These are phyloP conservation scores for bread wheat (Triticum aestivum) DNA, from an alignment of 176 grass and related monocot species.

Conservation along the genomic window IWGSC_CS_RefSeq_v2.1 NC_057810.1:207581071-207581570, in stretches of 20 bases:
- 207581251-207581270: neutral
- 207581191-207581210: neutral
- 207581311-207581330: too few species aligned
- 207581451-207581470: slow-evolving; percentile 63
- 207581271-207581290: too few species aligned
- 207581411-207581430: neutral
- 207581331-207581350: neutral
- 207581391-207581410: too few species aligned
- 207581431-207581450: slow-evolving; percentile 39
- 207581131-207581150: slow-evolving; percentile 9
- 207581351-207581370: neutral
- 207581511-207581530: slow-evolving; percentile 36
- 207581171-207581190: neutral
- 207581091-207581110: slow-evolving; percentile 21
- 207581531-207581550: neutral
- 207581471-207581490: slow-evolving; percentile 56
- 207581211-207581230: neutral
- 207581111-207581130: neutral
- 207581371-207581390: too few species aligned
- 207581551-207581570: neutral
- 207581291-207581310: too few species aligned
- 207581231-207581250: neutral
- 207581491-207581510: slow-evolving; percentile 71
- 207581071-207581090: slow-evolving; percentile 17
- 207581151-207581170: neutral